A percentile compares a stretch with the other conserved stretches of the same genome.
These are phyloP conservation scores for Metschnikowia sp. DNA, from an alignment of 805 yeast species.

Conservation along the genomic window DNA sequence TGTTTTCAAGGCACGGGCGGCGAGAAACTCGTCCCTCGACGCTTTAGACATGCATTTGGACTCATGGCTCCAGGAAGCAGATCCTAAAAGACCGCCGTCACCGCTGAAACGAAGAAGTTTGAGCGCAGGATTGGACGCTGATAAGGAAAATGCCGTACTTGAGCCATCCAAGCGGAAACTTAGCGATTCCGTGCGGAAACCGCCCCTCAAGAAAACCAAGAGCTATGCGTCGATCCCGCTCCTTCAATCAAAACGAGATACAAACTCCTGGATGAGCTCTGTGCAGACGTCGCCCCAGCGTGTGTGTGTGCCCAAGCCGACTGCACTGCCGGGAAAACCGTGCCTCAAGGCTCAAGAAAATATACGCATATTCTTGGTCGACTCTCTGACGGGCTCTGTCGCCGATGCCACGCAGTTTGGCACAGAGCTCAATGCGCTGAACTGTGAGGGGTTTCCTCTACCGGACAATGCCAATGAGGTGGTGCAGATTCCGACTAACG, in stretches of 20 bases:
- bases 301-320: slow-evolving; percentile 40
- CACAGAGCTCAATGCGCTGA: slow-evolving; percentile 62
- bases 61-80: slow-evolving; percentile 14
- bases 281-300: slow-evolving; percentile 34
- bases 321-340: slow-evolving; percentile 29
- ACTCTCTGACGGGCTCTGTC: slow-evolving; percentile 56
- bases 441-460: slow-evolving; percentile 58
- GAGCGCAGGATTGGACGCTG: slow-evolving; percentile 7
- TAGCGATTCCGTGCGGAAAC: slow-evolving; percentile 5
- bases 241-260: slow-evolving; percentile 16
- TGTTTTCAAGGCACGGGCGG: slow-evolving; percentile 21
- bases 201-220: slow-evolving; percentile 11
- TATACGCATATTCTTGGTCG: slow-evolving; percentile 48
- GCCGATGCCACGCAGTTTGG: slow-evolving; percentile 68
- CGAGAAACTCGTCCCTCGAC: slow-evolving; percentile 13
- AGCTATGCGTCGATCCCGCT: slow-evolving; percentile 23
- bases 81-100: background rate
- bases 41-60: slow-evolving; percentile 19
- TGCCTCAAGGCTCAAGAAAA: slow-evolving; percentile 22
- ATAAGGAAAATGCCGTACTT: slow-evolving; percentile 33
- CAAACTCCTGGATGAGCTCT: background rate
- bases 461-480: slow-evolving; percentile 57
- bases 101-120: slow-evolving; percentile 9
- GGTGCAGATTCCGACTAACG: slow-evolving; percentile 55
- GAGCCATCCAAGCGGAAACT: slow-evolving; percentile 28